Conservation (phyloP, 192 early-diverging fungal species). For the Globomyces pollinis-pini region DNA sequence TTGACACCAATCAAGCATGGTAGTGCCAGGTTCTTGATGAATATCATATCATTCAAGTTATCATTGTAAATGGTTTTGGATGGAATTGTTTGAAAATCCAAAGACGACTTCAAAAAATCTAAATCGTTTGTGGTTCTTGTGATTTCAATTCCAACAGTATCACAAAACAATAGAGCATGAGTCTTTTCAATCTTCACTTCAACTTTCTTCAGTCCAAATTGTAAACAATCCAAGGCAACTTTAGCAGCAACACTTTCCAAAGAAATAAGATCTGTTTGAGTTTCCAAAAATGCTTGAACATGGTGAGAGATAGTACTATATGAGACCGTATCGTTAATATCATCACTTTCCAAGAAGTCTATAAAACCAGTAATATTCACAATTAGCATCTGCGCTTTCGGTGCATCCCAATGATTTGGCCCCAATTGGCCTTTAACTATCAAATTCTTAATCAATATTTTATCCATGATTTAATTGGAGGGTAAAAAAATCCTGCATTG, state of each 20-base stretch:
- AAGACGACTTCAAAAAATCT: slow-evolving; percentile 24
- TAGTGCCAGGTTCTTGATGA: slow-evolving; percentile 73
- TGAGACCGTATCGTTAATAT: slow-evolving; percentile 43
- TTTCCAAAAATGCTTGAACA: slow-evolving; percentile 8
- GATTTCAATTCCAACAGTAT: slow-evolving; percentile 80
- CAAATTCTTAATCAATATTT: slow-evolving; percentile 58
- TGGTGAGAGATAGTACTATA: slow-evolving; percentile 19
- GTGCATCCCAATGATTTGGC: slow-evolving; percentile 88
- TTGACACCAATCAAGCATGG: slow-evolving; percentile 91
- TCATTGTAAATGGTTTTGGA: background rate
- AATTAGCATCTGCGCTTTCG: slow-evolving; percentile 77
- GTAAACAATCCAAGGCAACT: slow-evolving; percentile 10
- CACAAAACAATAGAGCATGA: slow-evolving; percentile 83
- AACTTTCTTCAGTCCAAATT: slow-evolving; percentile 31
- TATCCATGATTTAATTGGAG: slow-evolving; percentile 10
- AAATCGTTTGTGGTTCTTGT: slow-evolving; percentile 62
- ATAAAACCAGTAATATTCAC: slow-evolving; percentile 71
- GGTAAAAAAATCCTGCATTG: background rate
- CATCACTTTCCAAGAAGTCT: slow-evolving; percentile 49
- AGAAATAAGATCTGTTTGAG: background rate
- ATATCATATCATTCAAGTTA: slow-evolving; percentile 63
- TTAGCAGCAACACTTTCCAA: slow-evolving; percentile 11
- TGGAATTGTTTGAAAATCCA: no score
- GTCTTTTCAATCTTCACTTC: slow-evolving; percentile 75
- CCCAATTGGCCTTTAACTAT: slow-evolving; percentile 77